These are phyloP conservation scores for Grosmannia serpens DNA, from an alignment of 2,329 filamentous ascomycete genomes.

Conservation along the genomic window DNA sequence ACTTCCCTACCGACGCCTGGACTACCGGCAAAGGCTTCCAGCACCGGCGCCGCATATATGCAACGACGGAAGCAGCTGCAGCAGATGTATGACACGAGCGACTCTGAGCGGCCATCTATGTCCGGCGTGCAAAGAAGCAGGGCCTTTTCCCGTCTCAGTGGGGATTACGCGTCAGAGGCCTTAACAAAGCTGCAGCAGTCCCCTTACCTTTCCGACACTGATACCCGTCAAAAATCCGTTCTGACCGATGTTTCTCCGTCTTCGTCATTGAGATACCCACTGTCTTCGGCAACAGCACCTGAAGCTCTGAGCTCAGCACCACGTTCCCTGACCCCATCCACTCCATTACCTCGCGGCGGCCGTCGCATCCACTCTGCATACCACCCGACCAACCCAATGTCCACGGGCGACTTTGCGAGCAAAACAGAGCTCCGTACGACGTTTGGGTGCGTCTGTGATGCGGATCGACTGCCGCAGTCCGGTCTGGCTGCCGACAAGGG, in stretches of 20 bases:
- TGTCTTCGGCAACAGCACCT: neutral
- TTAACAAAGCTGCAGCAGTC: neutral
- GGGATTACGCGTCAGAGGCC: neutral
- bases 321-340: neutral
- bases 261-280: neutral
- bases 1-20: neutral
- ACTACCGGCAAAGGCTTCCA: slow-evolving; percentile 29
- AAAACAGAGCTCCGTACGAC: neutral
- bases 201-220: neutral
- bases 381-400: neutral
- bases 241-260: neutral
- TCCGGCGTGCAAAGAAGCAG: neutral
- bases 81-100: slow-evolving; percentile 15
- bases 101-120: slow-evolving; percentile 7
- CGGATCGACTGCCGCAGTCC: neutral
- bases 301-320: neutral
- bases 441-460: neutral
- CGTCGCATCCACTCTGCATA: neutral
- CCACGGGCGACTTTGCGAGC: neutral
- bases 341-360: neutral
- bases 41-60: slow-evolving; percentile 35
- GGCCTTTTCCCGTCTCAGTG: slow-evolving; percentile 2
- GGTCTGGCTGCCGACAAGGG: slow-evolving; percentile 7
- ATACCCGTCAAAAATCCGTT: neutral
- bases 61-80: slow-evolving; percentile 23